Percentiles rank a stretch among this genome's conserved stretches.
phyloP scores from a whole-genome alignment of 2,329 filamentous ascomycete species.

The Rhynchosporium graminicola region DNA sequence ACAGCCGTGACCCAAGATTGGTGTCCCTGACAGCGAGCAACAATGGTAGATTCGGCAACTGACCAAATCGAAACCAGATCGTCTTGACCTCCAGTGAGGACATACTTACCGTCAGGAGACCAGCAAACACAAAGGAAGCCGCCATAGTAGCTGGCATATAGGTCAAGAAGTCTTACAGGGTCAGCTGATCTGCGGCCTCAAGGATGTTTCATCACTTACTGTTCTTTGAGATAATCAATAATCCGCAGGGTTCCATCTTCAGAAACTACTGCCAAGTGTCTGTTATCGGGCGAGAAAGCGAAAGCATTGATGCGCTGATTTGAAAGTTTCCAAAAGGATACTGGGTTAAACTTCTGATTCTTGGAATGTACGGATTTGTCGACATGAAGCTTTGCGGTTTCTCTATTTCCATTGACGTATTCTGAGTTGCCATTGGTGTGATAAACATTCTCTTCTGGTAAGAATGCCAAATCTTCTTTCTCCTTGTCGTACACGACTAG shows the following conservation, averaged over 20 bases:
- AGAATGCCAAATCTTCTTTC: constrained; percentile 83
- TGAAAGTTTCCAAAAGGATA: constrained; percentile 89
- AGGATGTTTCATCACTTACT: constrained; percentile 54
- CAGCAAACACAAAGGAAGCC: constrained; percentile 92
- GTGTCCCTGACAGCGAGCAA: constrained; percentile 92
- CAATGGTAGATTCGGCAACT: constrained; percentile 76
- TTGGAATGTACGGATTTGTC: constrained; percentile 91
- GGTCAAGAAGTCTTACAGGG: constrained; percentile 68
- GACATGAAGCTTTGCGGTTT: constrained; percentile 61
- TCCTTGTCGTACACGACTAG: constrained; percentile 97
- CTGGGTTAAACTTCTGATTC: constrained; percentile 90
- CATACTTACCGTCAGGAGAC: constrained; percentile 96
- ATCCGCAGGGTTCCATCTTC: constrained; percentile 89
- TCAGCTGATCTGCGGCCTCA: constrained; percentile 22
- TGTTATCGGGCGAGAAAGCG: constrained; percentile 85
- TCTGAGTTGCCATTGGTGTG: constrained; percentile 37
- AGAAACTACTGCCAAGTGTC: constrained; percentile 84
- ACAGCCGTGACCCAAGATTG: constrained; percentile 94
- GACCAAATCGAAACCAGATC: constrained; percentile 97
- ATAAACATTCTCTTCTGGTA: constrained; percentile 61
- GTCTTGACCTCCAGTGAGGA: constrained; percentile 93
- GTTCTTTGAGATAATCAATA: constrained; percentile 88
- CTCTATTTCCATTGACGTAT: constrained; percentile 37
- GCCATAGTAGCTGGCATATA: constrained; percentile 91
- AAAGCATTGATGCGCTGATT: constrained; percentile 90